These are phyloP conservation scores for Arthromyces matolae DNA, from an alignment of 768 basidiomycete species.

Conservation along the genomic window DNA sequence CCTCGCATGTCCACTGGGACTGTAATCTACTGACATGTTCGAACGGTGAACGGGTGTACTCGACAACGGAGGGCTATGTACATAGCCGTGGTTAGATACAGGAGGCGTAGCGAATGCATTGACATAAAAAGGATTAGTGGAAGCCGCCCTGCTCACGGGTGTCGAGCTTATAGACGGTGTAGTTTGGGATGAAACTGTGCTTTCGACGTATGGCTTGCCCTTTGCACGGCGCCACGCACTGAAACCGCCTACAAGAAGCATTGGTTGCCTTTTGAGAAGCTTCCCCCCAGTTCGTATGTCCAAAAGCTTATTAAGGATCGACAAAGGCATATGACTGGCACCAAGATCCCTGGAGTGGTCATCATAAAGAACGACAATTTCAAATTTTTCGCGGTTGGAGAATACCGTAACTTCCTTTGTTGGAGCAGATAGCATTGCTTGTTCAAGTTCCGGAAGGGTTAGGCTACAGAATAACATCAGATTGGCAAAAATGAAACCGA, in stretches of 20 bases:
- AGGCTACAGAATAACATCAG: slow-evolving; percentile 42
- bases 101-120: slow-evolving; percentile 16
- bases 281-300: slow-evolving; percentile 72
- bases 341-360: slow-evolving; percentile 51
- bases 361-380: slow-evolving; percentile 87
- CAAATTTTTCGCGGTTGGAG: slow-evolving; percentile 80
- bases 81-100: slow-evolving; percentile 17
- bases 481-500: slow-evolving; percentile 1
- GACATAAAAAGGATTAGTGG: slow-evolving; percentile 24
- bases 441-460: slow-evolving; percentile 63
- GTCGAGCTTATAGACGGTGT: slow-evolving; percentile 10
- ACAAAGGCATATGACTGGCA: slow-evolving; percentile 47
- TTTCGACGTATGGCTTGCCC: slow-evolving; percentile 26
- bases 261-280: slow-evolving; percentile 68
- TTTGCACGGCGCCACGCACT: slow-evolving; percentile 74
- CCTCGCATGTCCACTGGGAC: slow-evolving; percentile 41
- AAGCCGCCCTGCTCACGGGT: slow-evolving; percentile 22
- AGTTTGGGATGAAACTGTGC: slow-evolving; percentile 11
- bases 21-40: slow-evolving; percentile 37
- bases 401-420: slow-evolving; percentile 72
- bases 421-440: slow-evolving; percentile 69
- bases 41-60: slow-evolving; percentile 20
- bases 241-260: slow-evolving; percentile 82
- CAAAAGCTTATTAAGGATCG: slow-evolving; percentile 62
- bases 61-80: slow-evolving; percentile 10